phyloP scores from a whole-genome alignment of 1,284 basidiomycete species.

The Trichosporon coremiiforme region DNA sequence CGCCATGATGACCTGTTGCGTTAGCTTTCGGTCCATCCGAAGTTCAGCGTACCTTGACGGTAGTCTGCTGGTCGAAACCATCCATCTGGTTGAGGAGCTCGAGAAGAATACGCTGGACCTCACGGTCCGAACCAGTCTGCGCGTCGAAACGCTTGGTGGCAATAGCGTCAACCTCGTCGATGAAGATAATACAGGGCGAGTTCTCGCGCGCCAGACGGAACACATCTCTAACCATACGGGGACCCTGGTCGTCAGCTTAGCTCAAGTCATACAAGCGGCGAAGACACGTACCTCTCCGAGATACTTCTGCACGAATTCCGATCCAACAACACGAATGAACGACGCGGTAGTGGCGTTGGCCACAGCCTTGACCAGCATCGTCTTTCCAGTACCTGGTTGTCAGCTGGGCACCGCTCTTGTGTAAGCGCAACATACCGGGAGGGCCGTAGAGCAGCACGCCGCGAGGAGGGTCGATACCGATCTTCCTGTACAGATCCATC shows the following conservation, averaged over 20 bases:
- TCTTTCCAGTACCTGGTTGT: conserved; percentile 87
- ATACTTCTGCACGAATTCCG: conserved; percentile 99
- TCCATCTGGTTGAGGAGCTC: conserved; percentile 99
- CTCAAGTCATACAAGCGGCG: too few relatives aligned
- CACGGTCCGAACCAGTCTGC: conserved; percentile 97
- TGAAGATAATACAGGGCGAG: conserved; percentile 97
- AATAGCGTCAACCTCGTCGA: conserved; percentile 99
- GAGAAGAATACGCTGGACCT: conserved; percentile 98
- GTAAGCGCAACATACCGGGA: conserved; percentile 61
- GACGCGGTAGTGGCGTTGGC: conserved; percentile 95
- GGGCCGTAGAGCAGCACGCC: conserved; percentile 93
- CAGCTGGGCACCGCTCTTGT: conserved; percentile 17
- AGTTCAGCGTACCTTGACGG: conserved; percentile 76
- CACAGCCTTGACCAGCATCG: conserved; percentile 98
- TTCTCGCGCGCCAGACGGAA: conserved; percentile 98
- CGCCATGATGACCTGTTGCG: conserved; percentile 88
- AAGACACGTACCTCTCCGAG: conserved; percentile 72
- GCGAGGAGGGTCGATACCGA: conserved; percentile 97
- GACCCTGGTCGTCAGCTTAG: conserved; percentile 62
- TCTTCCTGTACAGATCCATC: conserved; percentile 98
- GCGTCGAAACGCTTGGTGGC: conserved; percentile 99
- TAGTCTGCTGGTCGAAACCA: conserved; percentile 98
- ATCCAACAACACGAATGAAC: conserved; percentile 97
- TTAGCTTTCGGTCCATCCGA: conserved; percentile 2
- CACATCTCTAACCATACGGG: conserved; percentile 99